These are phyloP conservation scores for Erigeron canadensis DNA, from an alignment of 129 eudicot species.

Conservation along the genomic window DNA sequence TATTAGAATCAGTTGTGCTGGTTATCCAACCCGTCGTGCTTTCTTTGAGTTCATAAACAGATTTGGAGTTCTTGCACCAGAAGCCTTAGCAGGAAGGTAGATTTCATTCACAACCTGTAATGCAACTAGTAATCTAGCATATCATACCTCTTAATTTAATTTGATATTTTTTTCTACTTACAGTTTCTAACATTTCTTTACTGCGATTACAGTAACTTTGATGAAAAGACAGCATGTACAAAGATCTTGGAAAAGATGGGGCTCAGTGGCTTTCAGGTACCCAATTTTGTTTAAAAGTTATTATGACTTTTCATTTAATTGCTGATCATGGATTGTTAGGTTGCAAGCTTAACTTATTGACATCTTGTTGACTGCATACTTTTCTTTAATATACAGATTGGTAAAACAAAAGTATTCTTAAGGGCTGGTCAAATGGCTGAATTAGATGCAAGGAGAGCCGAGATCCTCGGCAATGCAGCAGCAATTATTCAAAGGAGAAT, in stretches of 20 bases:
- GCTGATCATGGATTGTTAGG: not conserved
- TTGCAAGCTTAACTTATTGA: not conserved
- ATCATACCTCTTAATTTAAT: not conserved
- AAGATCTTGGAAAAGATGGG: constrained; percentile 89
- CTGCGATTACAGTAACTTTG: constrained; percentile 44
- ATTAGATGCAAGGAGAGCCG: constrained; percentile 89
- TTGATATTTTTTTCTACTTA: constrained; percentile 11
- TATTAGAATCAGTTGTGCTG: constrained; percentile 98
- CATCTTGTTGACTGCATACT: constrained; percentile 9
- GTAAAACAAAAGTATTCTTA: constrained; percentile 88
- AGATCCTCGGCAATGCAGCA: constrained; percentile 84
- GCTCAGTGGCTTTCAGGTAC: constrained; percentile 91
- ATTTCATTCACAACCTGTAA: constrained; percentile 20
- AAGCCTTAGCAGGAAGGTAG: constrained; percentile 72
- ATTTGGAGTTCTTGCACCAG: constrained; percentile 94
- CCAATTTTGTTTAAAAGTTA: not conserved
- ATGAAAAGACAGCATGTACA: constrained; percentile 76
- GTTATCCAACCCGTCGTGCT: constrained; percentile 97
- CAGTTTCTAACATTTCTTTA: not conserved
- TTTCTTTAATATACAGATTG: constrained; percentile 53
- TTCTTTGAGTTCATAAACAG: constrained; percentile 95
- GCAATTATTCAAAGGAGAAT: constrained; percentile 73
- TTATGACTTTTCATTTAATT: not conserved
- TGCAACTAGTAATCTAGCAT: not conserved
- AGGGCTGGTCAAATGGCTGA: constrained; percentile 99